phyloP scores from a whole-genome alignment of 495 filamentous ascomycete species.

The Polyplosphaeria fusca region DNA sequence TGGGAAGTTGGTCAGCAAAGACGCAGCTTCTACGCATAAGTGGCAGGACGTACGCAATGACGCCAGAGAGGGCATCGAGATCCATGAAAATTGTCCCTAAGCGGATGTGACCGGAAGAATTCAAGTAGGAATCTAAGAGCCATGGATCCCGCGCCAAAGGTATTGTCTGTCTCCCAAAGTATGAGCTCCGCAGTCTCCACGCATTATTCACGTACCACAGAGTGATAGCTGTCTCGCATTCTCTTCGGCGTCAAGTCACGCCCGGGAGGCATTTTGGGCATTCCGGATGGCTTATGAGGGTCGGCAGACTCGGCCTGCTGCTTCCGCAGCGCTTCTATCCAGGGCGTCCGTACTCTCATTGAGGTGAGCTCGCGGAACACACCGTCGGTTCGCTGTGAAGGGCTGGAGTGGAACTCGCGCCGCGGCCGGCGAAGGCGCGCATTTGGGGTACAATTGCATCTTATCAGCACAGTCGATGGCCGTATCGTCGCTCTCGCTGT shows the following conservation, averaged over 20 bases:
- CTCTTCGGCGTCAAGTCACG: conserved; percentile 57
- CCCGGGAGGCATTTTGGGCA: conserved; percentile 40
- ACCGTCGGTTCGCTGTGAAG: conserved; percentile 44
- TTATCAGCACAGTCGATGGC: not conserved
- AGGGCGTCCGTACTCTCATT: conserved; percentile 63
- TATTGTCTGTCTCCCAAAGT: conserved; percentile 35
- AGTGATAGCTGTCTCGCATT: conserved; percentile 64
- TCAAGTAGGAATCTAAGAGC: conserved; percentile 67
- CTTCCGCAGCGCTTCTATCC: conserved; percentile 63
- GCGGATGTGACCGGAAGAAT: conserved; percentile 62
- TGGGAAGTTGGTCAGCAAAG: not conserved
- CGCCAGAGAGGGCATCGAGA: conserved; percentile 74
- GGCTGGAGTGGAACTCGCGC: conserved; percentile 28
- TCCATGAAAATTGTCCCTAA: conserved; percentile 77
- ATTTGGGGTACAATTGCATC: not conserved
- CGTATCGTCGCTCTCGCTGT: conserved; percentile 15
- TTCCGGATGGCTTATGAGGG: conserved; percentile 30
- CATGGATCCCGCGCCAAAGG: conserved; percentile 68
- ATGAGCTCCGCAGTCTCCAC: not conserved
- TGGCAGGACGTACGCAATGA: conserved; percentile 56
- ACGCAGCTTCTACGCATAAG: not conserved
- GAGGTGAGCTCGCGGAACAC: conserved; percentile 51
- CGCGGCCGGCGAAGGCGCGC: not conserved
- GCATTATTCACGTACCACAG: conserved; percentile 45
- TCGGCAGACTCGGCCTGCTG: conserved; percentile 46